A percentile compares a stretch with the other conserved stretches of the same genome.
These are phyloP conservation scores for Phytopythium aichiense DNA, from an alignment of 352 stramenopile genomes.

Conservation along the genomic window DNA sequence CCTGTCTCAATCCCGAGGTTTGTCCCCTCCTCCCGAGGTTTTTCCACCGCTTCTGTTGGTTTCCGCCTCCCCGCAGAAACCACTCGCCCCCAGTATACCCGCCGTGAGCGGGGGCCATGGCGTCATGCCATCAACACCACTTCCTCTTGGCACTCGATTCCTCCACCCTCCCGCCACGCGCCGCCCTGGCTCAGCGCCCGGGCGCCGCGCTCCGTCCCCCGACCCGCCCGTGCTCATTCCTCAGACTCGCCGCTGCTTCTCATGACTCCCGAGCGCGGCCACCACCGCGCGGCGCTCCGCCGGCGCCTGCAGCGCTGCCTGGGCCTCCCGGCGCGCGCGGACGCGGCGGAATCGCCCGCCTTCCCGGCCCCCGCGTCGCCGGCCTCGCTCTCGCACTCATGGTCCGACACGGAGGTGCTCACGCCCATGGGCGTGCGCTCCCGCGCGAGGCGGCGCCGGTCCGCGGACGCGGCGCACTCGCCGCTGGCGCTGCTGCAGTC, in stretches of 20 bases:
- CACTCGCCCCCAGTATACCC: slow-evolving; percentile 1
- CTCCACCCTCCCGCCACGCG: background rate
- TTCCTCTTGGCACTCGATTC: background rate
- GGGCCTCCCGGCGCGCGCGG: background rate
- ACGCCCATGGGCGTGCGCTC: slow-evolving; percentile 12
- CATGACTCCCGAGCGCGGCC: slow-evolving; percentile 2
- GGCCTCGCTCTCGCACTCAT: slow-evolving; percentile 25
- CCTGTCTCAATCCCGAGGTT: slow-evolving; percentile 14
- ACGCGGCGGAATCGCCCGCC: background rate
- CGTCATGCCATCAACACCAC: background rate
- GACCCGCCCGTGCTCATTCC: background rate
- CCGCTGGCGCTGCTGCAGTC: slow-evolving; percentile 16
- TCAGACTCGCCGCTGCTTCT: background rate
- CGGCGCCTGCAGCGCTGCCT: slow-evolving; percentile 27
- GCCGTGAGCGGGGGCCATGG: slow-evolving; percentile 20
- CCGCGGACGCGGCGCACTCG: slow-evolving; percentile 13
- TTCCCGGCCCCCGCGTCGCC: background rate
- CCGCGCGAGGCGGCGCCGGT: slow-evolving; percentile 9
- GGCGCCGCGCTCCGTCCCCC: background rate
- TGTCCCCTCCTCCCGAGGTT: slow-evolving; percentile 11
- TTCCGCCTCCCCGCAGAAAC: background rate
- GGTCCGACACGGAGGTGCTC: slow-evolving; percentile 43
- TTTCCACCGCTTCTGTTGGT: slow-evolving; percentile 7
- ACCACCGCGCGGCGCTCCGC: slow-evolving; percentile 13
- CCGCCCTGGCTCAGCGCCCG: slow-evolving; percentile 3